These are phyloP conservation scores for Angomonas desouzai DNA, from an alignment of 208 protist species.

Conservation along the genomic window DNA sequence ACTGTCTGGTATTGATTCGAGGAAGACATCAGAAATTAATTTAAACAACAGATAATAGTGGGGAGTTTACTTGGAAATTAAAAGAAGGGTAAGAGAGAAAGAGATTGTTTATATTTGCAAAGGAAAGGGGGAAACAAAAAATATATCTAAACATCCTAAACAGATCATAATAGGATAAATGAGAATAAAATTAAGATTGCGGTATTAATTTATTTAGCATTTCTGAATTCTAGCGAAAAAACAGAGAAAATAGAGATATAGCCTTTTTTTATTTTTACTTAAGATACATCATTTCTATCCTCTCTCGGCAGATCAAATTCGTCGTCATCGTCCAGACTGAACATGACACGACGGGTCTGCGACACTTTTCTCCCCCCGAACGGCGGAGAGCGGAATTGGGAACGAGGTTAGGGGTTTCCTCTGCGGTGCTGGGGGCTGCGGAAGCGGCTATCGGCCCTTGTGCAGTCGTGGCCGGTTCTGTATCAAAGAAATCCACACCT, in stretches of 20 bases:
- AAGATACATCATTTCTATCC: neutral
- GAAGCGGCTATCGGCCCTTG: neutral
- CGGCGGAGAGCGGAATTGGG: neutral
- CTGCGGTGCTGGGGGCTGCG: neutral
- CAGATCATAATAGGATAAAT: neutral
- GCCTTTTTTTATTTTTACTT: neutral
- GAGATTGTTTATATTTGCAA: too few relatives aligned
- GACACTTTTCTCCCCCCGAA: neutral
- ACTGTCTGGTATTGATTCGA: constrained; percentile 15
- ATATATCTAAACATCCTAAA: neutral
- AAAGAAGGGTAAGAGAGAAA: too few relatives aligned
- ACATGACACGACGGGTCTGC: neutral
- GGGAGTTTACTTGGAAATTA: too few relatives aligned
- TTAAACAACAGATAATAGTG: too few relatives aligned
- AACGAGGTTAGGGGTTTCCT: neutral
- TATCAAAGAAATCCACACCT: constrained; percentile 4
- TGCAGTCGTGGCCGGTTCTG: neutral
- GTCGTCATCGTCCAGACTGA: constrained; percentile 15
- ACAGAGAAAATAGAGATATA: neutral
- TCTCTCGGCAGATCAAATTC: constrained; percentile 6
- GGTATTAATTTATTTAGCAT: too few relatives aligned
- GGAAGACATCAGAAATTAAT: constrained; percentile 8
- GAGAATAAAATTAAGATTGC: too few relatives aligned
- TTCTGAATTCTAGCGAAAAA: neutral
- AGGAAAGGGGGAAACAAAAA: too few relatives aligned